Evolutionary conservation across 2,329 filamentous ascomycete genomes (phyloP).

Genomic region (Sporothrix curviconia): DNA sequence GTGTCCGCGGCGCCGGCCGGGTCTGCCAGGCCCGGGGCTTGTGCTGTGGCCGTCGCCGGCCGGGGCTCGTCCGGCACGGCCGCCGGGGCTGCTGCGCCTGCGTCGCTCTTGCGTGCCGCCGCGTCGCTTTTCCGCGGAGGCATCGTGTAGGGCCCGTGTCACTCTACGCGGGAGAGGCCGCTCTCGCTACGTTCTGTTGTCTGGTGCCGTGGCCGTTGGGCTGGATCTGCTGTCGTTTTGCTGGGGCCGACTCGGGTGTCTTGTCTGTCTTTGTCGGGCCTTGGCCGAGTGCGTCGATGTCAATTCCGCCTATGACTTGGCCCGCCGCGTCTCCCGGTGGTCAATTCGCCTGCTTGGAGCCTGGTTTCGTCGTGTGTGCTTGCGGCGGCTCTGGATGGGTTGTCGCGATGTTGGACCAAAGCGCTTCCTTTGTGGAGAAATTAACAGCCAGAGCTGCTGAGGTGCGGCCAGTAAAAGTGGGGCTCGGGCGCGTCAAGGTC

Average conservation of each 20-base stretch:
- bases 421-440: not conserved
- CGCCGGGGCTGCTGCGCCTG: slow-evolving; percentile 16
- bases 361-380: not conserved
- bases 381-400: not conserved
- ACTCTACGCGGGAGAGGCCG: too few species aligned
- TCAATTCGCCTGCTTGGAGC: not conserved
- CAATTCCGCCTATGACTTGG: too few species aligned
- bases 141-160: too few species aligned
- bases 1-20: not conserved
- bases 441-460: not conserved
- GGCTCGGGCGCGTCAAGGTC: slow-evolving; percentile 13
- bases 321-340: not conserved
- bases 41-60: slow-evolving; percentile 12
- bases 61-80: slow-evolving; percentile 16
- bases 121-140: slow-evolving; percentile 37
- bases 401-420: not conserved
- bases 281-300: too few species aligned
- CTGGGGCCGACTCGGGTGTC: too few species aligned
- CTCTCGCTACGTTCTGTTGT: too few species aligned
- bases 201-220: too few species aligned
- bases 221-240: too few species aligned
- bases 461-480: slow-evolving; percentile 7
- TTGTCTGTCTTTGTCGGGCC: too few species aligned
- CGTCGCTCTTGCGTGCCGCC: slow-evolving; percentile 32
- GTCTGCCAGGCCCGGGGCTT: not conserved